Base-by-base conservation (phyloP, 768 basidiomycete genomes). In the Tephrocybe sp. region DNA sequence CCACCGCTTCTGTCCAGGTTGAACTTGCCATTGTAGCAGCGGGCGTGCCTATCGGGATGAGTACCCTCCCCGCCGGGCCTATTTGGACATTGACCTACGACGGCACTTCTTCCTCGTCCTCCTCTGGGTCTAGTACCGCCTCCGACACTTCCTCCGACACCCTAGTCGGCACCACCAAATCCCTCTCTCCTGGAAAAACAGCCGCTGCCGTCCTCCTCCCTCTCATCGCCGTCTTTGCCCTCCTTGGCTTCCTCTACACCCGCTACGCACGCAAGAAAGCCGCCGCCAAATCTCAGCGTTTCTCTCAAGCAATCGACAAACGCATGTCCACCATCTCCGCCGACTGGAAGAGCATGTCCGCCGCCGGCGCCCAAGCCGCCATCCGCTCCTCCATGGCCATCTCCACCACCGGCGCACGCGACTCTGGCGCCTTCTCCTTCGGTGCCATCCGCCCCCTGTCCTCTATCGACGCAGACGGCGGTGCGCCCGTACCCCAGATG, bases 291-390 rank as follows among this genome's bases (percentile, higher is more conserved):
- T 74, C 79, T 60, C 76, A 70, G 64, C 73, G 74, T 18, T 92
- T 80, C 74, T 82, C 77, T 32, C 76, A 83, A 62, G 78, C 73
- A 9, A 65, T 92, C 64, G 89, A 92, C 70, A 83, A 82, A 65
- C 86, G 89, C 64, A 91, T 92, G 89, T 86, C 83, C 2, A 87
- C 85, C 41, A 88, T 91, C 56, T 84, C 83, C 5, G 69, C 76
- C 16, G 86, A 90, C 60, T 92, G 89, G 89, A 86, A 84, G 64
- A 75, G 77, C 36, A 82, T 90, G 57, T 80, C 84, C 7, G 70
- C 74, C 5, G 83, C 79, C 4, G 89, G 87, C 40, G 90, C 89
- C 1, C 72, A 74, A 18, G 87, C 83, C 27, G 90, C 87, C 9
- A 85, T 92, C 55, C 80, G 89, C 51, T 77, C 75, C 56, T 83